These are phyloP conservation scores for Aspergillus versicolor DNA, from an alignment of 2,329 filamentous ascomycete genomes.

Conservation along the genomic window DNA sequence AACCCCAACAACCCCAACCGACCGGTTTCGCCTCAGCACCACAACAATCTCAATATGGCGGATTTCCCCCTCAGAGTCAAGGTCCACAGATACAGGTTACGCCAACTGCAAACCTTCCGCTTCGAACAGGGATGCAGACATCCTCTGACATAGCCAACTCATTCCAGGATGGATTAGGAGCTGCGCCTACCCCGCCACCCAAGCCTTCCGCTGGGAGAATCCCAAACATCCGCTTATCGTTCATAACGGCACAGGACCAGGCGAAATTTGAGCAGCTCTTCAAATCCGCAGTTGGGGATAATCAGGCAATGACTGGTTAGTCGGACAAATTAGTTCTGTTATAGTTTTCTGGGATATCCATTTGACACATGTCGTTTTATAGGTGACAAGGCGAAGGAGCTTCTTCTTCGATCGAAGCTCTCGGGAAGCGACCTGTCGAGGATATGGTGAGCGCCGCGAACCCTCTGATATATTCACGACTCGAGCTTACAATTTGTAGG, in stretches of 20 bases:
- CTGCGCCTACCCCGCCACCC: slow-evolving; percentile 62
- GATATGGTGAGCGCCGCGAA: slow-evolving; percentile 67
- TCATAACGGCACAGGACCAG: slow-evolving; percentile 93
- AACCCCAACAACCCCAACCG: slow-evolving; percentile 51
- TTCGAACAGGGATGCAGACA: slow-evolving; percentile 59
- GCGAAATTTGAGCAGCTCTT: slow-evolving; percentile 97
- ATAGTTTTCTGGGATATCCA: background rate
- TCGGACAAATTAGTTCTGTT: background rate
- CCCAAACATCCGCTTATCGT: slow-evolving; percentile 89
- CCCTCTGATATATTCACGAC: slow-evolving; percentile 2
- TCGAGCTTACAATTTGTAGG: slow-evolving; percentile 50
- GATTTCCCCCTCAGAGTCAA: slow-evolving; percentile 50
- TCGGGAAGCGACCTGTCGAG: slow-evolving; percentile 84
- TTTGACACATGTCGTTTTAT: slow-evolving; percentile 16
- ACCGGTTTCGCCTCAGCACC: slow-evolving; percentile 44
- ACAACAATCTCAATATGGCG: slow-evolving; percentile 62
- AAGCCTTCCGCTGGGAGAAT: slow-evolving; percentile 67
- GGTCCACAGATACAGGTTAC: slow-evolving; percentile 41
- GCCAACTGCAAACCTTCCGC: slow-evolving; percentile 45
- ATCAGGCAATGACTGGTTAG: slow-evolving; percentile 75
- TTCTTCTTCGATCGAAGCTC: slow-evolving; percentile 83
- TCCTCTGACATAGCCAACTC: slow-evolving; percentile 65
- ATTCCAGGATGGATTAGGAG: slow-evolving; percentile 51
- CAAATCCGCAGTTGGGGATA: slow-evolving; percentile 86
- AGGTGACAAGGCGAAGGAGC: slow-evolving; percentile 82